These are phyloP conservation scores for Porcisia hertigi DNA, from an alignment of 208 protist species.

Conservation along the genomic window DNA sequence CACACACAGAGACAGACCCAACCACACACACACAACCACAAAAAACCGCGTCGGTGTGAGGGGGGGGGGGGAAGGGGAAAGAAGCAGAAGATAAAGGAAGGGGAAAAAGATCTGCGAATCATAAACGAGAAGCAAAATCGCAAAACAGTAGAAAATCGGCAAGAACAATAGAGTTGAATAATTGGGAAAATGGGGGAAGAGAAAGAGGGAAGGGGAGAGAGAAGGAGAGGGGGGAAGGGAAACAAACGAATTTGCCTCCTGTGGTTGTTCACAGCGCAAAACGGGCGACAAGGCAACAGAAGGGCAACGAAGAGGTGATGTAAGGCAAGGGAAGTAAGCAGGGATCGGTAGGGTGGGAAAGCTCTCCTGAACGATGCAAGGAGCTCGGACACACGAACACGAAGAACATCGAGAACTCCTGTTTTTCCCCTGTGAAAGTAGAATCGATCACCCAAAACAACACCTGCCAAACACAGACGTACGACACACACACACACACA, in stretches of 20 bases:
- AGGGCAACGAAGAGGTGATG: no score
- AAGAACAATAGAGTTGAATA: no score
- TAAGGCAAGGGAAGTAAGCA: no score
- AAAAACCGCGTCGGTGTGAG: no score
- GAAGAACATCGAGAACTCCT: not conserved
- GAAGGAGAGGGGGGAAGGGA: conserved; percentile 1
- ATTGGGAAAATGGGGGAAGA: not conserved
- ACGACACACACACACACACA: not conserved
- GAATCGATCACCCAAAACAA: not conserved
- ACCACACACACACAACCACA: no score
- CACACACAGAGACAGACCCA: not conserved
- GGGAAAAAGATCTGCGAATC: no score
- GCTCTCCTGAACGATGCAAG: not conserved
- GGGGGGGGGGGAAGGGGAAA: not conserved
- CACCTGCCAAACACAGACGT: not conserved
- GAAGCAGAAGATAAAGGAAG: not conserved
- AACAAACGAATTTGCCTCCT: no score
- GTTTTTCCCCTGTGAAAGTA: not conserved
- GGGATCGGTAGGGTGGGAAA: no score
- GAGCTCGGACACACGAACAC: not conserved
- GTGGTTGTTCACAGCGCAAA: no score
- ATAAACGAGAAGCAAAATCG: no score
- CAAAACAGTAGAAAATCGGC: no score
- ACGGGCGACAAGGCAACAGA: no score
- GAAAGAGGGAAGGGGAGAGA: conserved; percentile 16